Evolutionary conservation across 371 early-diverging fungal genomes (phyloP), one percentile per base, ranked within the genome.

Genomic region (Mortierella polycephala): DNA sequence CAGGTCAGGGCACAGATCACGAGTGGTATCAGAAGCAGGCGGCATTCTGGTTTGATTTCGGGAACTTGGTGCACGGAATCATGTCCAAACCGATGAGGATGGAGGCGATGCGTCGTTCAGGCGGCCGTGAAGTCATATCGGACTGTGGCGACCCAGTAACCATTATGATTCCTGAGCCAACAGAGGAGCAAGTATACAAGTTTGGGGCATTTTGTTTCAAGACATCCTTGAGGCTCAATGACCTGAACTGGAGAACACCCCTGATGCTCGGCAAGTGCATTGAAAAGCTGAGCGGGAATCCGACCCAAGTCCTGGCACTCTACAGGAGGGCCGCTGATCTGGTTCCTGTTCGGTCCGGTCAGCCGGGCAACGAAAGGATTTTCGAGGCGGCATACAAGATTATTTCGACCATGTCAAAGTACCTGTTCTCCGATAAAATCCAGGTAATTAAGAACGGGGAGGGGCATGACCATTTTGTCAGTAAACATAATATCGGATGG

Each of bases 51-150:
- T 87, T 86, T 55, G 86, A 89, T 16, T 90, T 90, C 70, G 92
- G 94, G 9, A 81, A 82, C 52, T 82, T 92, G 16, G 69, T 89
- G 14, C 89, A 90, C 63, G 83, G 88, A 10, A 92, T 92, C 64
- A 81, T 85, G n/a, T 84, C 89, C 3, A 72, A 84, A 20, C 94
- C 94, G 2, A 91, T 94, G 91, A 67, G 81, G n/a, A 87, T 88
- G 81, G 83, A 82, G 45, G 89, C 91, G 5, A 72, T 79, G 79
- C 69, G 68, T 20, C 73, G 79, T 11, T 55, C 57, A 9, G 62
- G 57, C 18, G 62, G 75, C 0, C 46, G 64, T 16, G 69, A 69
- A 18, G 53, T 49, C 1, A n/a, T 72, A 7, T 62, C 69, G 5
- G 73, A 72, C 7, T 45, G 62, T 6, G 73, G 73, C 0, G 69